A percentile compares a stretch with the other conserved stretches of the same genome.
Evolutionary conservation across 768 basidiomycete species (phyloP).

Genomic region (Strobilomyces dryophilus): DNA sequence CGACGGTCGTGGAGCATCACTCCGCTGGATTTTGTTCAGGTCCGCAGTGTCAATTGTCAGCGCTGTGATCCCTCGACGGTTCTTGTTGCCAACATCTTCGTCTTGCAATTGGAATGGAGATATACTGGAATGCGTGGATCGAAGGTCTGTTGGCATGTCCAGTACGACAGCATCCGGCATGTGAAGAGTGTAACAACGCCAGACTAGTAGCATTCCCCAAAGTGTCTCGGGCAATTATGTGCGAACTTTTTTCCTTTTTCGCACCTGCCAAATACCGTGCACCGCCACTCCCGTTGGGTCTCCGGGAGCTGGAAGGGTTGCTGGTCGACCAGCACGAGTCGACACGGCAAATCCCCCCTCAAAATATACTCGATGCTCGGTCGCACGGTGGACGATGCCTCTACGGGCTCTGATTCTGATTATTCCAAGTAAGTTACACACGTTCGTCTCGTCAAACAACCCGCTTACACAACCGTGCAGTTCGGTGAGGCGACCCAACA

Average conservation of each 20-base stretch:
- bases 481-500: conserved; percentile 23
- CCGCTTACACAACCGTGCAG: conserved; percentile 20
- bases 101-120: conserved; percentile 18
- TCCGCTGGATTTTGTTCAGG: conserved; percentile 28
- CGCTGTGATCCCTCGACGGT: conserved; percentile 32
- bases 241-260: conserved; percentile 16
- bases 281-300: conserved; percentile 18
- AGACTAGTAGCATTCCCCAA: neutral
- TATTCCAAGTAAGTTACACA: conserved; percentile 76
- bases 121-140: conserved; percentile 1
- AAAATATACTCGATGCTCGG: conserved; percentile 32
- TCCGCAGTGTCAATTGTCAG: conserved; percentile 57
- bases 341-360: conserved; percentile 11
- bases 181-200: neutral
- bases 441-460: neutral
- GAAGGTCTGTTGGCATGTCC: conserved; percentile 36
- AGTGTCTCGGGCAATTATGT: neutral
- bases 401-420: conserved; percentile 91
- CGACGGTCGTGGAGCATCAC: conserved; percentile 29
- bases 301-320: neutral
- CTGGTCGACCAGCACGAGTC: conserved; percentile 16
- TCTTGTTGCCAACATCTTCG: neutral
- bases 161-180: conserved; percentile 30
- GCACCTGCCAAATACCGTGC: neutral
- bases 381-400: conserved; percentile 74